These are phyloP conservation scores for Alternaria gaisen DNA, from an alignment of 2,329 filamentous ascomycete species.

Conservation along the genomic window DNA sequence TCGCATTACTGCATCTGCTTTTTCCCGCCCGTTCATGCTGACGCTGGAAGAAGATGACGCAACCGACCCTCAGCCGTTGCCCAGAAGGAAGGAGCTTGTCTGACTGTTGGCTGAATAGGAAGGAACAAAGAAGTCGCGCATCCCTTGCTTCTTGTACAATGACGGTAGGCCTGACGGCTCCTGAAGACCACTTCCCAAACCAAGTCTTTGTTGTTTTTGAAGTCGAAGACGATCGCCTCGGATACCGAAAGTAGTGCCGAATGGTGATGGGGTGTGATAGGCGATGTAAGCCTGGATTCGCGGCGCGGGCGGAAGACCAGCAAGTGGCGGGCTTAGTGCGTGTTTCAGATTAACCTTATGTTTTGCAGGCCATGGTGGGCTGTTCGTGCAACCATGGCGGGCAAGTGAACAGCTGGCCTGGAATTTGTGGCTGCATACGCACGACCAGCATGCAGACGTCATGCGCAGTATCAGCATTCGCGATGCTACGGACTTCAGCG, in stretches of 20 bases:
- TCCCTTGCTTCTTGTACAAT: neutral
- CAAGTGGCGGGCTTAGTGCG: conserved; percentile 21
- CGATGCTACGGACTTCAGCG: neutral
- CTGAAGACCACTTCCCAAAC: neutral
- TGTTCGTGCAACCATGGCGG: conserved; percentile 16
- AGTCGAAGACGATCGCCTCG: neutral
- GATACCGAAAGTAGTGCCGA: neutral
- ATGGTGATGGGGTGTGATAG: neutral
- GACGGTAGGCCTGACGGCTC: neutral
- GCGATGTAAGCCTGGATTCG: conserved; percentile 9
- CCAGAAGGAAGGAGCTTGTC: neutral
- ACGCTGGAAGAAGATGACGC: neutral
- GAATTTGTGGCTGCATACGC: conserved; percentile 7
- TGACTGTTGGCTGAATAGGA: neutral
- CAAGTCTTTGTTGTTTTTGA: neutral
- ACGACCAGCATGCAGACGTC: conserved; percentile 9
- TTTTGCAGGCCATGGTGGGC: conserved; percentile 16
- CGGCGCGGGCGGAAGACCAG: conserved; percentile 10
- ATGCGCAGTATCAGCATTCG: neutral
- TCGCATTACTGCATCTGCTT: neutral
- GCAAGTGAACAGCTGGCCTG: conserved; percentile 19
- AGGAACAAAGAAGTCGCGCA: neutral
- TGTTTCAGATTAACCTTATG: conserved; percentile 31
- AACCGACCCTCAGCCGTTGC: neutral
- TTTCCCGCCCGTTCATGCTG: neutral